Evolutionary conservation across 2,329 filamentous ascomycete genomes (phyloP), one percentile per base, ranked within the genome.

Genomic region (Coniochaeta sp.): DNA sequence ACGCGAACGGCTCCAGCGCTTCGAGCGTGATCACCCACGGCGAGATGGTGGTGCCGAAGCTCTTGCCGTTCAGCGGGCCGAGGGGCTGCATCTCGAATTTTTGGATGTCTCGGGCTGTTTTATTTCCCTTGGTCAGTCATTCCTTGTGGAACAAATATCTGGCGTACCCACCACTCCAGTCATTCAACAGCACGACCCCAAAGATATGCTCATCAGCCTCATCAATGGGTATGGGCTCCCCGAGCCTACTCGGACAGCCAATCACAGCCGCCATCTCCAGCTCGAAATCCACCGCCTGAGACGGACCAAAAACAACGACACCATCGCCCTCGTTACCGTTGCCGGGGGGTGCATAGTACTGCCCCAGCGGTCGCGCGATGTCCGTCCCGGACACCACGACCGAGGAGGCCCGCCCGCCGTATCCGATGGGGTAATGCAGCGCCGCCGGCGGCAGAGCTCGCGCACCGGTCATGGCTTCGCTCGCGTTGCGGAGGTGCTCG

Each of bases 1-100:
- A 47, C 19, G 42, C 82, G 55, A 86, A 83, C 28, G 85, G 78
- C 4, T 82, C 74, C n/a, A 88, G 68, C 0, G 86, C 85, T 38
- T 87, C 84, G 1, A 83, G 72, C 0, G 83, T 85, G 3, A 88
- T 70, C 14, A 88, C 73, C 85, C 85, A 88, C 0, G 85, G 83
- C 0, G 81, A 83, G 24, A 88, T 81, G 0, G 77, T 79, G 0
- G 84, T 88, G 7, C 77, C 79, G 50, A 87, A 85, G 34, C 78
- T 81, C 68, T 88, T 89, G 2, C 79, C 78, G 57, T 86, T 85
- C 58, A 87, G 77, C 0, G 85, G 85, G 0, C 85, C 85, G 0
- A 87, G 71, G 0, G 84, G 84, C 2, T 73, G 74, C 83, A 87
- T 87, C 64, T 88, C 85, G 24, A 83, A 73, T 0, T 71, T 77